A percentile compares a stretch with the other conserved stretches of the same genome.
Evolutionary conservation across 495 filamentous ascomycete genomes (phyloP).

Genomic region (Lasiosphaeriaceae sp.): DNA sequence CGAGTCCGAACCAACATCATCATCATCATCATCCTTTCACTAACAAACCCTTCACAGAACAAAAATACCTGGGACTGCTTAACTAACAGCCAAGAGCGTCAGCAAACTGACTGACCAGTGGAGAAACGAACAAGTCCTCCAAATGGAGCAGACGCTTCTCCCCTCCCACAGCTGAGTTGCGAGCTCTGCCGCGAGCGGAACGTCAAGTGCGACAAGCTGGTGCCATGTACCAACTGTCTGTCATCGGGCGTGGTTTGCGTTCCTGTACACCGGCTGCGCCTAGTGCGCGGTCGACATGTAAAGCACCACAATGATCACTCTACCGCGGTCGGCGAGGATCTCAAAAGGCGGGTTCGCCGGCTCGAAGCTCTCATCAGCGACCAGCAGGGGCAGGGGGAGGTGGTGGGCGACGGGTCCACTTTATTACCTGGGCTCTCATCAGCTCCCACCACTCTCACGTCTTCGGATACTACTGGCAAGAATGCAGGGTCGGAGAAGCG

Average conservation of each 20-base stretch:
- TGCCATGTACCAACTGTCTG: not conserved
- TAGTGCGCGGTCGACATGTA: not conserved
- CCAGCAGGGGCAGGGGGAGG: too few relatives aligned
- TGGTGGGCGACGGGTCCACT: too few relatives aligned
- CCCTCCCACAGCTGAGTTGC: not conserved
- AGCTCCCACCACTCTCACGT: too few relatives aligned
- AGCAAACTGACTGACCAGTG: too few relatives aligned
- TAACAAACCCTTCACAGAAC: not conserved
- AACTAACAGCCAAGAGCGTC: too few relatives aligned
- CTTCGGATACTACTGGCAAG: too few relatives aligned
- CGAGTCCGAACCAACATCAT: not conserved
- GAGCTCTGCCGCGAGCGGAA: not conserved
- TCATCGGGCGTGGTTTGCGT: not conserved
- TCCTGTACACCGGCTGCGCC: not conserved
- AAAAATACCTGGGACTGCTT: too few relatives aligned
- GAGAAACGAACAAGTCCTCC: too few relatives aligned
- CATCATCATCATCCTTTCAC: too few relatives aligned
- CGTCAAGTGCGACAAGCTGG: not conserved
- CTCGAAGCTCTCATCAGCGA: not conserved
- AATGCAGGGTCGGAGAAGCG: not conserved
- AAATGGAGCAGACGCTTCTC: not conserved
- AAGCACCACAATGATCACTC: not conserved
- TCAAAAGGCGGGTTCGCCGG: not conserved
- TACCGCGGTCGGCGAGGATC: not conserved
- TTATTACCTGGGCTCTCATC: too few relatives aligned